Evolutionary conservation across 2,329 filamentous ascomycete genomes (phyloP).

Genomic region (Microcyclosporella mali): DNA sequence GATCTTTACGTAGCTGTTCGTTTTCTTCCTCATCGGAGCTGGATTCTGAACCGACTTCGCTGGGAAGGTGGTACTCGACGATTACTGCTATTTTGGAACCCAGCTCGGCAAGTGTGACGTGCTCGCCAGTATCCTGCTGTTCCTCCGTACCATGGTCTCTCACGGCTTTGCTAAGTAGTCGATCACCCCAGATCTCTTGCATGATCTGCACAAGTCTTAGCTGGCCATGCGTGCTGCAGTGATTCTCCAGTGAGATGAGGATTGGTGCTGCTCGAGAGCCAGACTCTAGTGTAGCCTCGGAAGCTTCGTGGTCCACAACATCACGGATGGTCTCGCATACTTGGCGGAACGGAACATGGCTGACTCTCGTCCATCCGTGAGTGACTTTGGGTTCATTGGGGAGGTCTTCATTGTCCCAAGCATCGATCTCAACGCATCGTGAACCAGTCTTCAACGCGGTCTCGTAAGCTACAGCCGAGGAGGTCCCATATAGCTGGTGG

Average conservation of each 20-base stretch:
- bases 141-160: conserved; percentile 51
- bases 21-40: conserved; percentile 33
- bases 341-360: conserved; percentile 56
- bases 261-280: conserved; percentile 50
- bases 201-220: conserved; percentile 58
- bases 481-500: conserved; percentile 61
- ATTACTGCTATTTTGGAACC: conserved; percentile 61
- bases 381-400: conserved; percentile 62
- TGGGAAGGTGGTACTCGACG: conserved; percentile 58
- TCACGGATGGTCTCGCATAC: conserved; percentile 62
- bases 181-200: conserved; percentile 56
- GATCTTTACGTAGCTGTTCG: conserved; percentile 39
- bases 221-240: conserved; percentile 56
- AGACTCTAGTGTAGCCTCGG: conserved; percentile 36
- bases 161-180: conserved; percentile 54
- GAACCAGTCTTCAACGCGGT: conserved; percentile 57
- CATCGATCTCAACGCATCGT: conserved; percentile 67
- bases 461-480: conserved; percentile 58
- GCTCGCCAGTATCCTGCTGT: conserved; percentile 46
- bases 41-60: conserved; percentile 43
- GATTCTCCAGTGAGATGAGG: conserved; percentile 61
- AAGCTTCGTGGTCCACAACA: conserved; percentile 54
- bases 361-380: conserved; percentile 63
- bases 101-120: conserved; percentile 54
- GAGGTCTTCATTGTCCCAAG: conserved; percentile 60